Evolutionary conservation across 352 stramenopile species (phyloP).

Genomic region (Globisporangium okanoganense): DNA sequence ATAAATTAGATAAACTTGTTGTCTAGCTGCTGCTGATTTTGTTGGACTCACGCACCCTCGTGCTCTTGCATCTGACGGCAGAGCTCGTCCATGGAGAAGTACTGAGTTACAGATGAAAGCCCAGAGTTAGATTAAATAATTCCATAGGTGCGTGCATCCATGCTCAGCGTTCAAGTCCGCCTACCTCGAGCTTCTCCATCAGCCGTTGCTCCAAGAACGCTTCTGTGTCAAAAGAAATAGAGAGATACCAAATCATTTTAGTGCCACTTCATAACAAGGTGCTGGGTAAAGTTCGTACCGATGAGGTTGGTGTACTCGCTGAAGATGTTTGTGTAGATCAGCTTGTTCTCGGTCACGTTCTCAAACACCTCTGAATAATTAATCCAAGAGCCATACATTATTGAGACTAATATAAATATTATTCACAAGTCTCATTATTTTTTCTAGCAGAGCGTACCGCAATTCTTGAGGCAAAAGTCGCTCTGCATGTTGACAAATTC

Average conservation of each 20-base stretch:
- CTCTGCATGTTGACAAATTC: conserved; percentile 76
- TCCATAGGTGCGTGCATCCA: neutral
- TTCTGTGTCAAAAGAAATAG: conserved; percentile 25
- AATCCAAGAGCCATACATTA: no score
- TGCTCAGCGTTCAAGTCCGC: neutral
- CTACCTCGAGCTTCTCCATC: conserved; percentile 60
- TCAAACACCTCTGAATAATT: conserved; percentile 67
- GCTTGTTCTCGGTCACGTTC: conserved; percentile 80
- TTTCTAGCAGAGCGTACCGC: no score
- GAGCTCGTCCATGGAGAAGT: conserved; percentile 82
- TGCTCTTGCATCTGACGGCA: conserved; percentile 81
- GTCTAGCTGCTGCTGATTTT: neutral
- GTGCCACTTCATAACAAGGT: neutral
- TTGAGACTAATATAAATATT: no score
- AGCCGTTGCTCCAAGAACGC: conserved; percentile 65
- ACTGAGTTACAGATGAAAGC: conserved; percentile 17
- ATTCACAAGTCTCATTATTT: no score
- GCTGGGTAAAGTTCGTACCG: conserved; percentile 40
- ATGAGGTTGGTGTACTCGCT: conserved; percentile 77
- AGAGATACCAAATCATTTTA: neutral
- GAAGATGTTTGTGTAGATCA: conserved; percentile 81
- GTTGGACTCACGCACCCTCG: conserved; percentile 34
- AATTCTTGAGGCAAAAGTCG: conserved; percentile 77
- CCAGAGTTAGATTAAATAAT: neutral
- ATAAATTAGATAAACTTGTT: neutral